Percentiles rank a stretch among this genome's conserved stretches.
These are phyloP conservation scores for Candida pseudofarinosa DNA, from an alignment of 805 yeast species.

Conservation along the genomic window DNA sequence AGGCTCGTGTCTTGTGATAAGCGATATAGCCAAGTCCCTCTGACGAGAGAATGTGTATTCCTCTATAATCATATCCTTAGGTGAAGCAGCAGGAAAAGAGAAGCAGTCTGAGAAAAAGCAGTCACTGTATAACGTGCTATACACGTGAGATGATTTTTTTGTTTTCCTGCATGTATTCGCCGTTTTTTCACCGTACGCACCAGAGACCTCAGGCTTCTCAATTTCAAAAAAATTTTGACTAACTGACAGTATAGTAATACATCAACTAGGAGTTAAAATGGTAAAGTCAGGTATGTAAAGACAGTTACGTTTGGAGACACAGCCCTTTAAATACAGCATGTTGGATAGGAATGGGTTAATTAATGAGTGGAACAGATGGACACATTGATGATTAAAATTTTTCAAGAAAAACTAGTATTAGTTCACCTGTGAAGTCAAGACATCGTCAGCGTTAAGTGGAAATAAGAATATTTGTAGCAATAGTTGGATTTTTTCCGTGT, in stretches of 20 bases:
- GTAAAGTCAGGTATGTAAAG: conserved; percentile 62
- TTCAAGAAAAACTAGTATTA: not conserved
- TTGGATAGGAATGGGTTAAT: no score
- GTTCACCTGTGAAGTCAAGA: not conserved
- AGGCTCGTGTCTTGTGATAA: no score
- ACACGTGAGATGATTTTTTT: not conserved
- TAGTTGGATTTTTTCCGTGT: no score
- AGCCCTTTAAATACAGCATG: not conserved
- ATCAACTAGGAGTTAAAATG: conserved; percentile 37
- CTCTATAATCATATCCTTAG: no score
- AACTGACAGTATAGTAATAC: not conserved
- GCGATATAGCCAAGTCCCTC: no score
- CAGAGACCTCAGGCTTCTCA: not conserved
- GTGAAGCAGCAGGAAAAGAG: no score
- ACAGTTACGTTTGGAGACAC: not conserved
- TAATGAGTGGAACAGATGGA: no score
- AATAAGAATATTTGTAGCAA: no score
- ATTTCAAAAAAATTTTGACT: conserved; percentile 2
- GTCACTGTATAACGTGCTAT: not conserved
- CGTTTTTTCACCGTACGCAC: not conserved
- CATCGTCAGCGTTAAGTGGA: no score
- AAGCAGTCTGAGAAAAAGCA: no score
- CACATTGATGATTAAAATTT: not conserved
- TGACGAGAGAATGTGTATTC: no score
- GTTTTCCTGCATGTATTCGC: not conserved